phyloP scores from a whole-genome alignment of 2,329 filamentous ascomycete species.

The Phaeosphaeria sp. region DNA sequence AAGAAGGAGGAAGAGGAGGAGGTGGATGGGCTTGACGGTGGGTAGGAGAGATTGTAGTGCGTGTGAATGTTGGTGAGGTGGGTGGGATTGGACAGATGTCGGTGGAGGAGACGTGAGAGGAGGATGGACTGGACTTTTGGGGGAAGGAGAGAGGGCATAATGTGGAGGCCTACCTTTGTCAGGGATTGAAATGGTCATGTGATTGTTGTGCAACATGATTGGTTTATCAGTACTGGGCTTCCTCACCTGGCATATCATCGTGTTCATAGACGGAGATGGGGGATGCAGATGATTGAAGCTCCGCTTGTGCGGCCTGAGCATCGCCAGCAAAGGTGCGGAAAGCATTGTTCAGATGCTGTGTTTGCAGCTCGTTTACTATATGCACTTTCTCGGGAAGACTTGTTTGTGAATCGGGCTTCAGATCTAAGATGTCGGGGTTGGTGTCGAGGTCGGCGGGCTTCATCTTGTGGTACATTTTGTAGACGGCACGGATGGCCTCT shows the following conservation, averaged over 20 bases:
- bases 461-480: constrained; percentile 75
- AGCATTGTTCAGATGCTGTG: constrained; percentile 24
- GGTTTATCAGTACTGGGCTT: not conserved
- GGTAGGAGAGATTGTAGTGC: constrained; percentile 76
- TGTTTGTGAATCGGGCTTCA: constrained; percentile 36
- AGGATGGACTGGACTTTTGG: constrained; percentile 71
- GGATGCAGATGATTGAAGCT: constrained; percentile 2
- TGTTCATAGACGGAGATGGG: constrained; percentile 64
- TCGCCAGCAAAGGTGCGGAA: constrained; percentile 33
- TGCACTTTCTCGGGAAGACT: constrained; percentile 23
- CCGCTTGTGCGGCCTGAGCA: constrained; percentile 2
- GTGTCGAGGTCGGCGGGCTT: constrained; percentile 60
- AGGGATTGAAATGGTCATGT: constrained; percentile 8
- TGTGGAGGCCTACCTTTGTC: constrained; percentile 70
- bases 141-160: constrained; percentile 78
- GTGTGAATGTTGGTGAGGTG: constrained; percentile 92
- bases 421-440: constrained; percentile 52
- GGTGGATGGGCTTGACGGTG: constrained; percentile 43
- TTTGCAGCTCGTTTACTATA: constrained; percentile 28
- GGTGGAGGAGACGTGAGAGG: constrained; percentile 76
- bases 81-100: constrained; percentile 72
- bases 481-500: constrained; percentile 70
- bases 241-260: constrained; percentile 70
- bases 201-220: no score
- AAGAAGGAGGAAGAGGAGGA: constrained; percentile 66